These are phyloP conservation scores for Komagataella phaffii DNA, from an alignment of 805 yeast species.

Conservation along the genomic window DNA sequence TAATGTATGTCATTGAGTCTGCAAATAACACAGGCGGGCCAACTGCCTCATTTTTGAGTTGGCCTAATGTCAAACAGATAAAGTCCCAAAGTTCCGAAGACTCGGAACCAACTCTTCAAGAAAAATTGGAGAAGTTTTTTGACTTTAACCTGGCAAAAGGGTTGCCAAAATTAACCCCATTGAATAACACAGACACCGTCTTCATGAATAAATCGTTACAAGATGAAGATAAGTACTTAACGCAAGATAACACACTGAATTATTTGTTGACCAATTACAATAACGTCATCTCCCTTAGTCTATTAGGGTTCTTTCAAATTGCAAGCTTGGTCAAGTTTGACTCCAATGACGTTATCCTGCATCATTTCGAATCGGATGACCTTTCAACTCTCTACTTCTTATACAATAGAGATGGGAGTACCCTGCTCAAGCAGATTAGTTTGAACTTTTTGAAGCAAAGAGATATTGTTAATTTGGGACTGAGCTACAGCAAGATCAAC, in stretches of 20 bases:
- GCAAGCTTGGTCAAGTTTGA: background rate
- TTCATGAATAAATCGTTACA: background rate
- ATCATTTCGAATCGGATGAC: constrained; percentile 9
- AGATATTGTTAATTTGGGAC: background rate
- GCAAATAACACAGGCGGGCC: background rate
- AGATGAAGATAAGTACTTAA: background rate
- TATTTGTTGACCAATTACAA: background rate
- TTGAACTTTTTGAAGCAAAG: constrained; percentile 12
- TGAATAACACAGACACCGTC: background rate
- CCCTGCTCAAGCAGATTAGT: constrained; percentile 10
- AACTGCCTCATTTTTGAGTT: background rate
- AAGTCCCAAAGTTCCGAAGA: background rate
- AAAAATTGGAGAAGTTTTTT: constrained; percentile 1
- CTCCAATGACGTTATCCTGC: background rate
- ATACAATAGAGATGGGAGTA: constrained; percentile 8
- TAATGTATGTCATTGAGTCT: constrained; percentile 3
- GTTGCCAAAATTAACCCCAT: constrained; percentile 11
- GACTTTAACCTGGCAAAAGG: constrained; percentile 11
- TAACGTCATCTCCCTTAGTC: background rate
- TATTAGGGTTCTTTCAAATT: background rate
- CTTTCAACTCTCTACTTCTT: constrained; percentile 14
- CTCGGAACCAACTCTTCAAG: background rate
- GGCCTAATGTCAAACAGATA: background rate
- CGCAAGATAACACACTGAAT: background rate
- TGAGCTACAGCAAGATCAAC: background rate